phyloP scores from a whole-genome alignment of 768 basidiomycete species.

The Ephemerocybe angulata region DNA sequence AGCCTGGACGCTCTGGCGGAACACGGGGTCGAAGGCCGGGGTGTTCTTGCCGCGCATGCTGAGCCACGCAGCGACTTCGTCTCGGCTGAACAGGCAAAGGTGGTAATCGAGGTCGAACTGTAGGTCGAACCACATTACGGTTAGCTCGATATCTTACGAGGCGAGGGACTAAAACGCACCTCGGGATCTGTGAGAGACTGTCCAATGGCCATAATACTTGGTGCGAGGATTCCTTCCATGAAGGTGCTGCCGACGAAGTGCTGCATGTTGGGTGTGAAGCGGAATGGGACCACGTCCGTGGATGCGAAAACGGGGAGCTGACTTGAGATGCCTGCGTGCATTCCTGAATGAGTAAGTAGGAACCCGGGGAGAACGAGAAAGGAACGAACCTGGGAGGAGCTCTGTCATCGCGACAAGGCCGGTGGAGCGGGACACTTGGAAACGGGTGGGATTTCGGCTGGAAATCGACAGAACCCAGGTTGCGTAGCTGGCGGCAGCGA shows the following conservation, averaged over 20 bases:
- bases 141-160: no score
- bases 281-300: constrained; percentile 91
- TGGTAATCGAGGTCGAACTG: constrained; percentile 93
- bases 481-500: constrained; percentile 88
- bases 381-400: constrained; percentile 67
- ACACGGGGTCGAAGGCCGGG: constrained; percentile 49
- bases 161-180: no score
- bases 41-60: constrained; percentile 53
- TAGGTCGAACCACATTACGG: no score
- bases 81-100: constrained; percentile 85
- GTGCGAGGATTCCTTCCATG: constrained; percentile 84
- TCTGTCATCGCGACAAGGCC: constrained; percentile 94
- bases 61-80: constrained; percentile 85
- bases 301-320: constrained; percentile 64
- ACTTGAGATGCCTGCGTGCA: constrained; percentile 36
- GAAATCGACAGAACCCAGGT: constrained; percentile 84
- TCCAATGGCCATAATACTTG: constrained; percentile 87
- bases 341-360: neutral
- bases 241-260: constrained; percentile 85
- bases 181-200: constrained; percentile 89
- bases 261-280: constrained; percentile 95
- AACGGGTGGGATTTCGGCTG: constrained; percentile 77
- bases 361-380: neutral
- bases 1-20: constrained; percentile 51
- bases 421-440: constrained; percentile 85